Base-by-base conservation (phyloP, 2,329 filamentous ascomycete genomes). In the Curvularia eragrostidis region DNA sequence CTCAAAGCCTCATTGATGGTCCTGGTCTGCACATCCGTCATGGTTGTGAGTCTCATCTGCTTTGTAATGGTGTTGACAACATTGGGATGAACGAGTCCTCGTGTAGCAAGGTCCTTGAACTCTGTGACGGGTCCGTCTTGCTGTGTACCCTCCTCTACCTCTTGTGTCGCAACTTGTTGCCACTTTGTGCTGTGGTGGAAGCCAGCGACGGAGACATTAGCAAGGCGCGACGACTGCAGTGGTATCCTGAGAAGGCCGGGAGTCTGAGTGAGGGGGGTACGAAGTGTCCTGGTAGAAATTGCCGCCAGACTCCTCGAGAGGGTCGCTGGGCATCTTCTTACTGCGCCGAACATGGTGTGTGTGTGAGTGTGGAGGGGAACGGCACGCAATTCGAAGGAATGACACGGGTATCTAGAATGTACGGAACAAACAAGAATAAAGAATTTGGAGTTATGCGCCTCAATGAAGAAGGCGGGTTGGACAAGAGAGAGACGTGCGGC, bases 11-110 rank as follows among this genome's bases (percentile, higher is more conserved):
- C 85, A 58, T 87, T 87, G 72, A 99, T 93, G 12, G 94, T 96
- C 74, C 89, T 85, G 47, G 87, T 83, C 77, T 99, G 95, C 13
- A 99, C 94, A 21, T 95, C 90, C 21, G 94, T 98, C 95, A 99
- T 98, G 39, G 82, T 86, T 48, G 89, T 85, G 67, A 97, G 89
- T 26, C 84, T 81, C 88, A 98, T 91, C 51, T 87, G 85, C 5
- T 84, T 67, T 1, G 85, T 90, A 67, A 99, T 87, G 24, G 89
- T 84, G 3, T 82, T 72, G 62, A 96, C 82, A 50, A 97, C 78
- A 58, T 82, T 85, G 23, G 78, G 72, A 71, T 93, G 82, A 41
- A 96, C 84, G 79, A 83, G 67, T 5, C 75, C 73, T 15, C 68
- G 69, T n/a, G 69, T 70, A 32, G 71, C 77, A 21, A 84, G 75